These are phyloP conservation scores for Coniferiporia sulphurascens DNA, from an alignment of 1,284 basidiomycete genomes.

Conservation along the genomic window DNA sequence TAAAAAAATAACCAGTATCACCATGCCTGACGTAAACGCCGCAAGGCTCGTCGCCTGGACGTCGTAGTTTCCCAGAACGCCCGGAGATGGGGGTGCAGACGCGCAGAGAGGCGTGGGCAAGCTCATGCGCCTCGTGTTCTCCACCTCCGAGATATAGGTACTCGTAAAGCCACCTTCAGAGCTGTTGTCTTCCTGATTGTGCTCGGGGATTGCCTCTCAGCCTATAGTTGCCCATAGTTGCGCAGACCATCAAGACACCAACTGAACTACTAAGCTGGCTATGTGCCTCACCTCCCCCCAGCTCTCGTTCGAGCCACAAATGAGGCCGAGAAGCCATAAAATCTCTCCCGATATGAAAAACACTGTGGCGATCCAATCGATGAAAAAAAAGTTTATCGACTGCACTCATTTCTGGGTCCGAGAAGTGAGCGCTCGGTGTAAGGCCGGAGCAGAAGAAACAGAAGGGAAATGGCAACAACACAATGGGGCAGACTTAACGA, in stretches of 20 bases:
- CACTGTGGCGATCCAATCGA: constrained; percentile 44
- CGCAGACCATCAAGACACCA: constrained; percentile 34
- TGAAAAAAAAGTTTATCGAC: constrained; percentile 31
- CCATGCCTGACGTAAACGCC: constrained; percentile 39
- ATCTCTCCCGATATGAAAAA: constrained; percentile 35
- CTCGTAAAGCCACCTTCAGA: background rate
- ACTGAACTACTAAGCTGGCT: constrained; percentile 30
- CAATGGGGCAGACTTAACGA: constrained; percentile 29
- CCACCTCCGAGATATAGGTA: background rate
- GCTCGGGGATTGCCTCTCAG: constrained; percentile 32
- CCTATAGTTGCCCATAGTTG: constrained; percentile 34
- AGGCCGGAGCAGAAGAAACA: constrained; percentile 38
- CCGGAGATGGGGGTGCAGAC: constrained; percentile 40
- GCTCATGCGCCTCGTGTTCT: background rate
- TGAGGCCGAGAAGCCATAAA: constrained; percentile 33
- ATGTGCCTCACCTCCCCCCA: constrained; percentile 32
- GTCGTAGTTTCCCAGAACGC: constrained; percentile 30
- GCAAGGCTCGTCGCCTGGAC: constrained; percentile 35
- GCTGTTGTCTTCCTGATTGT: constrained; percentile 4
- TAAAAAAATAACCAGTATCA: constrained; percentile 50
- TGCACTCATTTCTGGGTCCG: constrained; percentile 13
- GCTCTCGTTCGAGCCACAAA: constrained; percentile 31
- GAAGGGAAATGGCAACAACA: constrained; percentile 33
- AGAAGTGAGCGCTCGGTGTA: constrained; percentile 27
- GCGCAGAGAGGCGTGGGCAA: constrained; percentile 25